phyloP scores from a whole-genome alignment of 306 rosid genomes.

The Aeschynomene evenia region DNA sequence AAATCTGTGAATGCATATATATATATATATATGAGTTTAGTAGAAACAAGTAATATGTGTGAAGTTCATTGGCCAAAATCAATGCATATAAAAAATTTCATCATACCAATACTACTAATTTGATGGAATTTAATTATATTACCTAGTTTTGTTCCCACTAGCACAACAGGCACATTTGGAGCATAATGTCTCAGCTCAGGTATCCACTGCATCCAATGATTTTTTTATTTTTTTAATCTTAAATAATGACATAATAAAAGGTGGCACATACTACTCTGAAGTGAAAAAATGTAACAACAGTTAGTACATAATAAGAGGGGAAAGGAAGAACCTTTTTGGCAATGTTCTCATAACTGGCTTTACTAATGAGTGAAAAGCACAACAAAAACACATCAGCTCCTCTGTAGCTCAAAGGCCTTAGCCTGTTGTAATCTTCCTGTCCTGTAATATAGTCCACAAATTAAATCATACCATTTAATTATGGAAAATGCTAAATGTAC shows the following conservation, averaged over 20 bases:
- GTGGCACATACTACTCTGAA: constrained; percentile 1
- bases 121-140: constrained; percentile 28
- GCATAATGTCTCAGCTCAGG: constrained; percentile 77
- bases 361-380: constrained; percentile 88
- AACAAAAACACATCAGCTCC: constrained; percentile 94
- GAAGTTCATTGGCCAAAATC: background rate
- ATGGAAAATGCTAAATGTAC: too few relatives aligned
- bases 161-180: constrained; percentile 69
- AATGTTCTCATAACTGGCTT: constrained; percentile 89
- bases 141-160: constrained; percentile 82
- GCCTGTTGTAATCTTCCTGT: constrained; percentile 92
- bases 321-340: constrained; percentile 67
- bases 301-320: background rate
- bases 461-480: background rate
- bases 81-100: too few relatives aligned
- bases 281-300: background rate
- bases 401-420: constrained; percentile 95
- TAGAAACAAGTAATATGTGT: background rate
- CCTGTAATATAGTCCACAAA: constrained; percentile 55
- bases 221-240: too few relatives aligned
- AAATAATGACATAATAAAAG: background rate
- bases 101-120: background rate
- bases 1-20: constrained; percentile 53
- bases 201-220: constrained; percentile 57
- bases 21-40: background rate